Evolutionary conservation across 352 stramenopile genomes (phyloP), one percentile per base, ranked within the genome.

Genomic region (Phytophthora hybrid): DNA sequence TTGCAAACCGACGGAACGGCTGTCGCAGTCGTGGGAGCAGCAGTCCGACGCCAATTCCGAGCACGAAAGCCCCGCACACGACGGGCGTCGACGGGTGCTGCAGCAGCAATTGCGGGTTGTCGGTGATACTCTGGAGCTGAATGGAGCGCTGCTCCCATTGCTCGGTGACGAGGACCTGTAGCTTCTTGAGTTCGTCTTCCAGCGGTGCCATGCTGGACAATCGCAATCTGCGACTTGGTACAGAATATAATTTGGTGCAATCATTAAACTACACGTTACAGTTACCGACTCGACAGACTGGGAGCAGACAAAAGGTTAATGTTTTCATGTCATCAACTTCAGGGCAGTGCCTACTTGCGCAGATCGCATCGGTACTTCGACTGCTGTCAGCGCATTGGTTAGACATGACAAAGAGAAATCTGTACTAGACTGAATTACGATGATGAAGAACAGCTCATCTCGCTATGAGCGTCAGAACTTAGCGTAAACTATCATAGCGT

Each of bases 1-100:
- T 96, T 66, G 76, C 68, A 56, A 90, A 94, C 13, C 87, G 81
- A 8, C 85, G 85, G 71, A 95, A 94, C 10, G 85, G 82, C 67
- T 84, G 85, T 19, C 80, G 81, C 54, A 95, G 65, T 55, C 76
- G 73, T 0, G 88, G 84, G 19, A 93, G 65, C 29, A 89, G 44
- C 39, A 94, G 71, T 0, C 87, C 88, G 5, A 93, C 57, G 46
- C 80, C 78, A 8, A 95, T 23, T 5, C 88, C 88, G 9, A 80
- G 61, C 14, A 80, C 72, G 60, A 95, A 93, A 21, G 85, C 86
- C 31, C 76, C 67, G 31, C 81, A 57, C 14, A 92, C 58, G 16
- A 84, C 75, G 16, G 79, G 71, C 26, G 86, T 72, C 2, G 57
- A 67, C 1, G 84, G 84, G 13, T 90, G 72, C 18, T 74, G 59